Conservation (phyloP, 805 yeast species). For the Jamesozyma spencerorum region DNA sequence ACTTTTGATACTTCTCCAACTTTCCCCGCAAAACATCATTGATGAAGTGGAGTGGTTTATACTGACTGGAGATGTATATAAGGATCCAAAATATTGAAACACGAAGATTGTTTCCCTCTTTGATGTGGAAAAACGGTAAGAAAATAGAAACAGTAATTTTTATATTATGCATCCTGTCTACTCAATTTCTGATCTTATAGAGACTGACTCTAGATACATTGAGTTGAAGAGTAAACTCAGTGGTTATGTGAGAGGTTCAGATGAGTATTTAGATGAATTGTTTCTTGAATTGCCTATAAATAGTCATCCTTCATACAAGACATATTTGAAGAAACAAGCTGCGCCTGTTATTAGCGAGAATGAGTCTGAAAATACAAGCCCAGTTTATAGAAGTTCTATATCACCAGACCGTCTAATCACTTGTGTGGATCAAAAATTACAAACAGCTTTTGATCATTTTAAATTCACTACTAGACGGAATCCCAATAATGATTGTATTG, state of each 20-base stretch:
- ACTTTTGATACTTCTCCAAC: too few species aligned
- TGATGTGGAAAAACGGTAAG: background rate
- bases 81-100: too few species aligned
- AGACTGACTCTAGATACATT: constrained; percentile 15
- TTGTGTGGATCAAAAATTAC: constrained; percentile 36
- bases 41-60: too few species aligned
- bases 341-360: constrained; percentile 30
- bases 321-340: constrained; percentile 28
- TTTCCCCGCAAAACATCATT: too few species aligned
- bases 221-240: constrained; percentile 13
- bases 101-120: too few species aligned
- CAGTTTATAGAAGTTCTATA: constrained; percentile 40
- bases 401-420: constrained; percentile 30
- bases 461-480: constrained; percentile 32
- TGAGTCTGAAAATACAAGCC: constrained; percentile 36
- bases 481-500: constrained; percentile 38
- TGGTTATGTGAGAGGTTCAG: constrained; percentile 17
- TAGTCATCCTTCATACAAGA: constrained; percentile 18
- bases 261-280: constrained; percentile 21
- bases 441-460: constrained; percentile 40
- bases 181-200: constrained; percentile 22
- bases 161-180: constrained; percentile 2
- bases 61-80: too few species aligned
- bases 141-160: background rate
- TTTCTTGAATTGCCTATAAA: constrained; percentile 19